Conservation (phyloP, 75 land plant species). For the Cryptomeria japonica region DNA sequence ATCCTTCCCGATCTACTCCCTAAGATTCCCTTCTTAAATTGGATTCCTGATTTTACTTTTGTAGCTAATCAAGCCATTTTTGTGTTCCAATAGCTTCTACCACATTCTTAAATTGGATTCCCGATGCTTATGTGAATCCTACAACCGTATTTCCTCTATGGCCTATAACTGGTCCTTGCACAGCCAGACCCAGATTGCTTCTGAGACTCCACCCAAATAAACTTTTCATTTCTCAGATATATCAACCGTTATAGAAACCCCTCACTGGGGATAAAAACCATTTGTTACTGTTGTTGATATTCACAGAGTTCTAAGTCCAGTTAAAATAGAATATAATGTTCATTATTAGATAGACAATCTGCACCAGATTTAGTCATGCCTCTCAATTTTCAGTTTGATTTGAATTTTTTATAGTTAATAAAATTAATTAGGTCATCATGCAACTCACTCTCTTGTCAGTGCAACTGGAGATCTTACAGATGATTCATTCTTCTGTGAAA, state of each 20-base stretch:
- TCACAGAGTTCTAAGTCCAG: neutral
- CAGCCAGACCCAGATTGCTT: neutral
- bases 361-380: neutral
- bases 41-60: no score
- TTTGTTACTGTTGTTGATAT: neutral
- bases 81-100: no score
- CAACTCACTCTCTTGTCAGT: neutral
- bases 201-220: neutral
- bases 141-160: no score
- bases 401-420: neutral
- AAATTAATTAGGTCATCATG: neutral
- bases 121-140: no score
- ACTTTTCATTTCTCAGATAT: neutral
- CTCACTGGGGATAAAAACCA: neutral
- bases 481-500: constrained; percentile 17
- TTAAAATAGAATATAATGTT: neutral
- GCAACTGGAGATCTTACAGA: neutral
- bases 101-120: no score
- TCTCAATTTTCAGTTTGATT: neutral
- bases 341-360: neutral
- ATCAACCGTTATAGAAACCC: neutral
- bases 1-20: no score
- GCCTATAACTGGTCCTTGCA: neutral
- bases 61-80: no score
- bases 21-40: no score